These are phyloP conservation scores for Vigna unguiculata DNA, from an alignment of 306 rosid species.

Conservation along the genomic window DNA sequence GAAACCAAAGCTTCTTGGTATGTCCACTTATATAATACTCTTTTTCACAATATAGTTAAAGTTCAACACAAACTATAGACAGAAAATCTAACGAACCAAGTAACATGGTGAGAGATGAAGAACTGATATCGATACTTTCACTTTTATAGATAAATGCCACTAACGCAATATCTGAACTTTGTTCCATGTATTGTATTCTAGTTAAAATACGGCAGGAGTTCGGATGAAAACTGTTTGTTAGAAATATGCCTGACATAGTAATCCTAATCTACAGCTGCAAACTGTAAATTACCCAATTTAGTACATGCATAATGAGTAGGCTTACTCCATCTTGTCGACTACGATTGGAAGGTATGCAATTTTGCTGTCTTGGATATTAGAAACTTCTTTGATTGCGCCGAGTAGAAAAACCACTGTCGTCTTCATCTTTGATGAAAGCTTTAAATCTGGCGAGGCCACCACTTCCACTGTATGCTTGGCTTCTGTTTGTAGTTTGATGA, in stretches of 20 bases:
- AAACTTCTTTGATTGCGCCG: slow-evolving; percentile 73
- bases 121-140: not conserved
- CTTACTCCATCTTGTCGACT: slow-evolving; percentile 27
- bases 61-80: not conserved
- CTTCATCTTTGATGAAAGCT: slow-evolving; percentile 53
- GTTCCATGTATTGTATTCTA: slow-evolving; percentile 25
- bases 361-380: slow-evolving; percentile 37
- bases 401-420: slow-evolving; percentile 52
- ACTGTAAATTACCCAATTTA: slow-evolving; percentile 42
- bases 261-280: slow-evolving; percentile 44
- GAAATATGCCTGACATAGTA: slow-evolving; percentile 37
- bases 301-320: slow-evolving; percentile 40
- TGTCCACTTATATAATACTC: not conserved
- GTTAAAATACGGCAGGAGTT: slow-evolving; percentile 27
- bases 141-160: not conserved
- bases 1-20: not conserved
- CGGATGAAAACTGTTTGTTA: slow-evolving; percentile 20
- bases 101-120: not conserved
- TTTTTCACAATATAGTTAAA: not conserved
- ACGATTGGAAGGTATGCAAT: slow-evolving; percentile 1
- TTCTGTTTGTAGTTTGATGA: slow-evolving; percentile 49
- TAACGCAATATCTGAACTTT: slow-evolving; percentile 3
- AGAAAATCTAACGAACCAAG: not conserved
- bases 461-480: slow-evolving; percentile 65
- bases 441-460: slow-evolving; percentile 67